Evolutionary conservation across 2,329 filamentous ascomycete species (phyloP), one percentile per base, ranked within the genome.

Genomic region (Mycosphaerella sp.): DNA sequence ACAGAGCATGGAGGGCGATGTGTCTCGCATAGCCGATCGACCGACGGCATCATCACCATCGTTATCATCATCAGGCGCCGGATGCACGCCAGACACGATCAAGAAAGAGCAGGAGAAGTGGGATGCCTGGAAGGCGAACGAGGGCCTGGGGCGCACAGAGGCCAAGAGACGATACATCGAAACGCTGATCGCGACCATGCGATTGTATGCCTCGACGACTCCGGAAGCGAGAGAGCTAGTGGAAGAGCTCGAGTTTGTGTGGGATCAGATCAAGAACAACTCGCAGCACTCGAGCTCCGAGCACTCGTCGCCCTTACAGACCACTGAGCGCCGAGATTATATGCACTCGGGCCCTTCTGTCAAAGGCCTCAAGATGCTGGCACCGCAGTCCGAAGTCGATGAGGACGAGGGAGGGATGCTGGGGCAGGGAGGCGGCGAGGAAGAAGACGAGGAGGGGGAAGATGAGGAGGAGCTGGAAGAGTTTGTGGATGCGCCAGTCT

Each of bases 1-100:
- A 69, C 93, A 98, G 72, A 89, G 89, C 56, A 97, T 97, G 93
- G 90, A 98, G 75, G 93, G 93, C 43, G 89, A 98, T 70, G 90
- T 97, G 30, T 87, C 93, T 61, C 87, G 88, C 43, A 89, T 97
- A 44, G 94, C 96, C 85, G 85, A 91, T 63, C 81, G 89, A 41
- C 91, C 93, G n/a, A 53, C 56, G 14, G 51, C 44, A 17, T 52
- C 51, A n/a, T 3, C 18, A 21, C 3, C 18, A 21, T 21, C 18
- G 7, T 25, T 6, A 25, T 25, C 21, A 17, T 53, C 44, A 16
- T 53, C 52, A n/a, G 50, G 43, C 16, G 49, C 50, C n/a, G 49
- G 46, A 44, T 50, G 52, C 8, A 56, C 52, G 7, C 32, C 59
- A 1, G 62, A 64, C 14, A 50, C 51, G 6, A 39, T 63, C 46